Percentiles rank a stretch among this genome's conserved stretches.
These are phyloP conservation scores for Pseudonitzschia pungens DNA, from an alignment of 108 stramenopile genomes.

Conservation along the genomic window DNA sequence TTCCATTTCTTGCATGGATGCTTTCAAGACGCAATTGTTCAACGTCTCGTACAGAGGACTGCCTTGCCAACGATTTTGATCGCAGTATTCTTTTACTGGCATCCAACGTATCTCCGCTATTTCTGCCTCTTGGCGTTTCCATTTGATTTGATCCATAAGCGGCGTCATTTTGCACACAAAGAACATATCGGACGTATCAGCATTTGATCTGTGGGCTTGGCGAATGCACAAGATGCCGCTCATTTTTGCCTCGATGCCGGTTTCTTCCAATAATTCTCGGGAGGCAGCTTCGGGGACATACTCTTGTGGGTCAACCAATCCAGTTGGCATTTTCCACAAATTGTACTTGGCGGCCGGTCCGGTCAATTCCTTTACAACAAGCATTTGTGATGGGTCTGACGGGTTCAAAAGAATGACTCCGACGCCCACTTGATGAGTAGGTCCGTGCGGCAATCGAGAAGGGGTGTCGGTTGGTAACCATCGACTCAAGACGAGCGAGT, in stretches of 20 bases:
- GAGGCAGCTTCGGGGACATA: constrained; percentile 74
- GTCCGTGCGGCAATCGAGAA: constrained; percentile 67
- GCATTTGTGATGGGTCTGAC: constrained; percentile 53
- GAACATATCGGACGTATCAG: constrained; percentile 65
- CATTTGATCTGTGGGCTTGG: constrained; percentile 50
- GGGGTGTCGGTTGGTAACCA: constrained; percentile 62
- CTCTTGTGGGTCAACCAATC: constrained; percentile 82
- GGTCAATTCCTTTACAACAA: constrained; percentile 70
- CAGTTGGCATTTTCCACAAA: constrained; percentile 85
- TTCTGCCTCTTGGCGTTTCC: constrained; percentile 50
- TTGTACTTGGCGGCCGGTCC: constrained; percentile 70
- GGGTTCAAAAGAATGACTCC: constrained; percentile 78
- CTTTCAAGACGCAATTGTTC: constrained; percentile 54
- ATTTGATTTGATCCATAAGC: constrained; percentile 13
- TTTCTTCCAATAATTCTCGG: constrained; percentile 80
- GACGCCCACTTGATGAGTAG: constrained; percentile 80
- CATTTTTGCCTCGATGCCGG: constrained; percentile 52
- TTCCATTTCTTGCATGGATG: constrained; percentile 7
- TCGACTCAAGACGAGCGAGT: constrained; percentile 52
- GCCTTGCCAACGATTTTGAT: constrained; percentile 60
- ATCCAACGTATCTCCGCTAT: constrained; percentile 82
- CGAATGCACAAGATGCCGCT: constrained; percentile 66
- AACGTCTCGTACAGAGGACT: constrained; percentile 64
- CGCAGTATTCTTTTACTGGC: constrained; percentile 67
- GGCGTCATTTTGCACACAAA: constrained; percentile 67